phyloP scores from a whole-genome alignment of 164 flowering plant species.

The Vitis vinifera region DNA sequence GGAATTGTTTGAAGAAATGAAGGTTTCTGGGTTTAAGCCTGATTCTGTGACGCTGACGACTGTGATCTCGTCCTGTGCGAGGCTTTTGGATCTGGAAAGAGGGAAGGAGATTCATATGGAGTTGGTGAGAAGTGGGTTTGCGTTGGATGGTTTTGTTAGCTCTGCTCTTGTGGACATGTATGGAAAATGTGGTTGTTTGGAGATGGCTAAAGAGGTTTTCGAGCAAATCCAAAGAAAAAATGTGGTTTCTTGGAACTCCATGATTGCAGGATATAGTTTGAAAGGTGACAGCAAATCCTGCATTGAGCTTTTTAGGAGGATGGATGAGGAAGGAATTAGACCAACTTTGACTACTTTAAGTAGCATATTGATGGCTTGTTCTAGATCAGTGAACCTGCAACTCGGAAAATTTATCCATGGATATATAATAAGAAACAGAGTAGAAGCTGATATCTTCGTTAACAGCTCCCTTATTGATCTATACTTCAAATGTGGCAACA shows the following conservation, averaged over 20 bases:
- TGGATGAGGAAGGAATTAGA: conserved; percentile 40
- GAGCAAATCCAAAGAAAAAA: conserved; percentile 43
- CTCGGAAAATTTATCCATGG: conserved; percentile 71
- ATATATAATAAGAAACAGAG: conserved; percentile 41
- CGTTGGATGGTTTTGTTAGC: conserved; percentile 48
- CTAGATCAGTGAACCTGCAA: conserved; percentile 45
- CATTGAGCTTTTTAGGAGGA: conserved; percentile 52
- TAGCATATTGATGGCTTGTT: conserved; percentile 53
- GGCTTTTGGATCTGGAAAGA: conserved; percentile 52
- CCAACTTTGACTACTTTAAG: conserved; percentile 60
- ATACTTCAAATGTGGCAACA: conserved; percentile 60
- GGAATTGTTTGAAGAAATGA: conserved; percentile 59
- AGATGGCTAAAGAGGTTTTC: conserved; percentile 57
- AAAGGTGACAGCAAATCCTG: conserved; percentile 57
- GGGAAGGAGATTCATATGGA: conserved; percentile 57
- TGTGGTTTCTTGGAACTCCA: conserved; percentile 62
- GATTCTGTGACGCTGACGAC: conserved; percentile 55
- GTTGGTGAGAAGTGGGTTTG: conserved; percentile 31
- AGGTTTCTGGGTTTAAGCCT: conserved; percentile 43
- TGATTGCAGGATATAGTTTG: conserved; percentile 52
- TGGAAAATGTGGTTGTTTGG: conserved; percentile 66
- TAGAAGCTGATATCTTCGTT: conserved; percentile 39
- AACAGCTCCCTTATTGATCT: conserved; percentile 53
- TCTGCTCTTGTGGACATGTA: conserved; percentile 80
- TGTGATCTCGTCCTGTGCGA: conserved; percentile 51